Percentiles rank a stretch among this genome's conserved stretches.
Evolutionary conservation across 2,329 filamentous ascomycete species (phyloP).

Genomic region (Juglanconis sp.): DNA sequence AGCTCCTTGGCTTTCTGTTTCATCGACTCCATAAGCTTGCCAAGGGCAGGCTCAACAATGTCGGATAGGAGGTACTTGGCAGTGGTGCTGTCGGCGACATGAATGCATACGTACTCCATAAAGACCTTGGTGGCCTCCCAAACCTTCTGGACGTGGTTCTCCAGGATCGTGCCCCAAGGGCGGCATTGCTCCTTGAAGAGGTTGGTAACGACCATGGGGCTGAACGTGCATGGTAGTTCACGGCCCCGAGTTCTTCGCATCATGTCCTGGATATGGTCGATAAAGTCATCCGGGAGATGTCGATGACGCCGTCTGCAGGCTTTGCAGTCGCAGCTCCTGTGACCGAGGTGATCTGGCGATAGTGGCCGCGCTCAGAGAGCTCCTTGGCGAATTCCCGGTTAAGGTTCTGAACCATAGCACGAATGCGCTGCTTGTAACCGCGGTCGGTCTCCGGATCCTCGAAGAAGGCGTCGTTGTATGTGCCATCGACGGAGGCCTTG

Average conservation of each 20-base stretch:
- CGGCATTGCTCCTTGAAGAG: constrained; percentile 12
- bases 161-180: background rate
- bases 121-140: background rate
- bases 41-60: constrained; percentile 22
- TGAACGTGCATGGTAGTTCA: constrained; percentile 8
- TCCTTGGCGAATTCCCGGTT: constrained; percentile 3
- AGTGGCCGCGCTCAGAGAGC: background rate
- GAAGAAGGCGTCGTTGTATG: constrained; percentile 24
- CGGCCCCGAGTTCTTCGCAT: constrained; percentile 9
- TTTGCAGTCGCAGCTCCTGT: background rate
- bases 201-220: constrained; percentile 4
- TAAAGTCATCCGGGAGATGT: background rate
- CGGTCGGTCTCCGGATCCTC: constrained; percentile 4
- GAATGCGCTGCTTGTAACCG: constrained; percentile 6
- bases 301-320: background rate
- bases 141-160: background rate
- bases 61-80: background rate
- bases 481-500: constrained; percentile 26
- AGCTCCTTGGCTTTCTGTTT: constrained; percentile 37
- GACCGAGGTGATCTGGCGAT: background rate
- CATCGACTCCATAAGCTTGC: constrained; percentile 24
- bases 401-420: constrained; percentile 10
- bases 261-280: background rate
- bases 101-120: background rate
- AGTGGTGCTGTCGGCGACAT: background rate